Evolutionary conservation across 805 yeast genomes (phyloP), one percentile per base, ranked within the genome.

Genomic region (Candida ortonii): DNA sequence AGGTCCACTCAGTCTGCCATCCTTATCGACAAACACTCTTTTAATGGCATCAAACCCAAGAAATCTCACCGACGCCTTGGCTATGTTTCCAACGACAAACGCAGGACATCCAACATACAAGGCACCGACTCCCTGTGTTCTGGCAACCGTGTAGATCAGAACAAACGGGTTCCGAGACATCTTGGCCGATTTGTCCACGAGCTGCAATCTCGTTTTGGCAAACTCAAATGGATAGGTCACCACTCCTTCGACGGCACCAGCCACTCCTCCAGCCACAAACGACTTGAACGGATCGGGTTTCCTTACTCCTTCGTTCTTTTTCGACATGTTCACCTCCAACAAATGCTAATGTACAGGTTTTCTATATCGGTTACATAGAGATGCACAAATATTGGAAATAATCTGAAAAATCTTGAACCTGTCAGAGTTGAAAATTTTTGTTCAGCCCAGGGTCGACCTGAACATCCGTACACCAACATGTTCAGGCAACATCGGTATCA

Each of bases 81-180:
- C 93, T 0, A 97, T 89, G 59, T 90, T 90, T 23, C 98, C 98
- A 22, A 89, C 82, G 20, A 90, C 95, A 53, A 88, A 86, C 0
- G 97, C 96, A 1, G 96, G 95, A 67, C 97, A 90, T 11, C 98
- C 98, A 5, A 89, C 89, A 57, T 90, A 90, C 30, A 90, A 63
- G 0, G 96, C 68, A 5, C 76, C 65, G 0, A 83, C 57, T 15
- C 98, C 97, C 56, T 89, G 95, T 3, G 75, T 71, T 47, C 70
- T 77, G 11, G 85, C 88, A 6, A 84, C 77, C 37, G 76, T 80
- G 57, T 76, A 76, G 41, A 93, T 84, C 38, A 90, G 70, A 9
- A 78, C 82, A 36, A 90, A 59, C 21, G 98, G 98, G 55, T 93
- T 90, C 47, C 89, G 69, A 3, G 95, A 79, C 10, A 77, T 71